Evolutionary conservation across 352 stramenopile genomes (phyloP), one percentile per base, ranked within the genome.

Genomic region (Pythium pyrilobum): DNA sequence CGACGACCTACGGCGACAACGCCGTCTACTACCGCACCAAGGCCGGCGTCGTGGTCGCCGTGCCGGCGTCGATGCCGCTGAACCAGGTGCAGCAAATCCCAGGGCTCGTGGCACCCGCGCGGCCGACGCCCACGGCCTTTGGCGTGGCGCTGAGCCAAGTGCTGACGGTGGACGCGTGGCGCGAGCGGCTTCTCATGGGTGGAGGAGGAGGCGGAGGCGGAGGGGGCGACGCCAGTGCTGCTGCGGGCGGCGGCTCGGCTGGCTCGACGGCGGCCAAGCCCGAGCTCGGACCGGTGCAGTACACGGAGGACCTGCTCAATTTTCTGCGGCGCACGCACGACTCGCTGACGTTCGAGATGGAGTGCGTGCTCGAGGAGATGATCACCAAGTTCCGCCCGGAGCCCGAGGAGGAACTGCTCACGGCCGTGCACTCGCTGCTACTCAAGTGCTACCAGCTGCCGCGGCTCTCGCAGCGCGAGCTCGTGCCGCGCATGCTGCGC

Each of bases 351-450:
- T 95, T 95, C 62, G 91, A 97, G 64, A 96, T 99, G 75, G 97
- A 99, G 76, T 94, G 87, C 28, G 98, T 99, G 68, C 71, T 99
- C 28, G 96, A 99, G 73, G 96, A 99, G 62, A 86, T 99, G 61
- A 99, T 99, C 64, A 95, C 97, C 5, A 92, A 96, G 36, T 99
- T 99, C 61, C 88, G 96, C 1, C 95, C 94, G 15, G 96, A 97
- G 47, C 96, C 97, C 5, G 96, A 98, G 67, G 96, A 99, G 66
- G 96, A 99, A 66, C 78, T 99, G 51, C 74, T 99, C 15, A 96
- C 88, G 5, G 96, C 96, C 3, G 92, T 99, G 23, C 86, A 97
- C 50, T 93, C 93, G 44, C 73, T 99, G 38, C 66, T 98, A n/a
- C 75, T 98, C 51, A 98, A 90, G 75, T 98, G 83, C 48, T 94